These are phyloP conservation scores for Xylaria curta DNA, from an alignment of 495 filamentous ascomycete genomes.

Conservation along the genomic window DNA sequence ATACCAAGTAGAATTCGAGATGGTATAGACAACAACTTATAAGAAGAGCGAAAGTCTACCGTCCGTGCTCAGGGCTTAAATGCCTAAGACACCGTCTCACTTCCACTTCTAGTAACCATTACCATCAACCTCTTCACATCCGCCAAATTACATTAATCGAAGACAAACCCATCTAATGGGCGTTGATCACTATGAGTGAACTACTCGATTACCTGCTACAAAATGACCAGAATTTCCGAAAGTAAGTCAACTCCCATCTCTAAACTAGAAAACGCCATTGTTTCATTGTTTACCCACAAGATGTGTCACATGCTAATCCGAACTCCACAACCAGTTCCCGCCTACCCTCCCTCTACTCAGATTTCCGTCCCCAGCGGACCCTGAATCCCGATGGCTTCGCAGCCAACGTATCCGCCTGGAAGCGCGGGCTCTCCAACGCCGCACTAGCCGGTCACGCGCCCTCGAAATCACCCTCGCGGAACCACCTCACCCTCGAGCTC, in stretches of 20 bases:
- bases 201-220: constrained; percentile 55
- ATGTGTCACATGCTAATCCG: constrained; percentile 10
- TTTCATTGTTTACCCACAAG: not conserved
- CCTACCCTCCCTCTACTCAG: constrained; percentile 91
- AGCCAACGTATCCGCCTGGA: constrained; percentile 87
- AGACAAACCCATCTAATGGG: not conserved
- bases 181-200: constrained; percentile 40
- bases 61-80: not conserved
- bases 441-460: constrained; percentile 63
- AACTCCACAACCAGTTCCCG: constrained; percentile 64
- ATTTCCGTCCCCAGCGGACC: constrained; percentile 77
- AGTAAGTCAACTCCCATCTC: constrained; percentile 34
- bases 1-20: not conserved
- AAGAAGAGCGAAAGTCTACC: not conserved
- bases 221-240: constrained; percentile 53
- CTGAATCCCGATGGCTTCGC: constrained; percentile 91
- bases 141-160: not conserved
- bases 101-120: not conserved
- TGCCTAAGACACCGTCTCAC: not conserved
- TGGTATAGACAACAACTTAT: not conserved
- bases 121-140: not conserved
- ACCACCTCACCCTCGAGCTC: constrained; percentile 67
- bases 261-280: not conserved
- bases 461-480: constrained; percentile 45
- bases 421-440: constrained; percentile 71